Evolutionary conservation across 2,329 filamentous ascomycete genomes (phyloP), one percentile per base, ranked within the genome.

Genomic region (Cytospora leucostoma): DNA sequence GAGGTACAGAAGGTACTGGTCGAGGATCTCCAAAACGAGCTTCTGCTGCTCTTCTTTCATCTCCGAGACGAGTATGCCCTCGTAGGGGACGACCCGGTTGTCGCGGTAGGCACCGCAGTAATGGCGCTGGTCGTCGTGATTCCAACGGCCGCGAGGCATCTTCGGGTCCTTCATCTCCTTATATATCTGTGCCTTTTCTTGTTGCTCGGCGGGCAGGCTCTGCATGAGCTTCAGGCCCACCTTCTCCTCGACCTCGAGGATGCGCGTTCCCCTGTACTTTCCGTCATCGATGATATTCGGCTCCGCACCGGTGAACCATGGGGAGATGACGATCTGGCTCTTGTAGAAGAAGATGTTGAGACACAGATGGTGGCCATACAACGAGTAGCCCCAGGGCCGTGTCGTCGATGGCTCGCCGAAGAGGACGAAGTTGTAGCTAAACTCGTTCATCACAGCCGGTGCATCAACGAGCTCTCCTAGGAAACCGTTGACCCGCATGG

Each of bases 301-400:
- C 74, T 94, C 91, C 0, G 91, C 91, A 61, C 91, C 91, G 0
- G 89, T 92, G 74, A 94, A 94, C 76, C 87, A 91, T 0, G 91
- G 91, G 0, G 85, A 86, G 3, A 92, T 79, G 52, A 92, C 78
- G 56, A 92, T 86, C 72, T 92, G 88, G 0, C 77, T 74, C 37
- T 79, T 79, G 70, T 87, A 83, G 61, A 93, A 80, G 71, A 93
- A 89, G 27, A 90, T 81, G 69, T 87, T 88, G 2, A 93, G 80
- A 68, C 89, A 92, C 2, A 94, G 79, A 69, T 94, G 91, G 72
- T 94, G 91, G 7, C 91, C 91, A 75, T 92, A 94, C 70, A 92
- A 86, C 0, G 85, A 84, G 74, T 85, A 90, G 0, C 89, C 90
- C 90, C 90, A 93, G 0, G 89, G 86, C 2, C 75, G 68, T 0